Evolutionary conservation across 371 early-diverging fungal genomes (phyloP).

Genomic region (Zychaea mexicana): DNA sequence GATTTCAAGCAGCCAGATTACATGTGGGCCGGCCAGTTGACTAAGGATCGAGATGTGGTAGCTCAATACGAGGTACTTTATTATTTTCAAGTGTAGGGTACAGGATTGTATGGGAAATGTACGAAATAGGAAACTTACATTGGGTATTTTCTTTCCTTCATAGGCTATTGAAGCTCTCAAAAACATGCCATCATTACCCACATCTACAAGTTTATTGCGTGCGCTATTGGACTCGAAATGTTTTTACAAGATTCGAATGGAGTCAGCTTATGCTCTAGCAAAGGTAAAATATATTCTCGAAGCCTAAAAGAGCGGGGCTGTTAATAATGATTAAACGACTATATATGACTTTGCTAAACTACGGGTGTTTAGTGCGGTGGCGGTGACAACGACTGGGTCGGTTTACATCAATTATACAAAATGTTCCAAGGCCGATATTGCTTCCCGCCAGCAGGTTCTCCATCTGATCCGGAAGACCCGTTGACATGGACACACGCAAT

Average conservation of each 20-base stretch:
- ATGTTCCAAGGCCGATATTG: slow-evolving; percentile 82
- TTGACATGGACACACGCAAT: slow-evolving; percentile 57
- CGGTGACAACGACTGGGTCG: slow-evolving; percentile 64
- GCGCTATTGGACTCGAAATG: slow-evolving; percentile 82
- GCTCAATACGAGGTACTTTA: slow-evolving; percentile 84
- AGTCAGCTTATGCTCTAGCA: slow-evolving; percentile 88
- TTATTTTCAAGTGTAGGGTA: background rate
- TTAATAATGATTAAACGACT: too few relatives aligned
- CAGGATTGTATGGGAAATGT: background rate
- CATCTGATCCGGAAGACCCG: slow-evolving; percentile 32
- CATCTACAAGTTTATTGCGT: slow-evolving; percentile 75
- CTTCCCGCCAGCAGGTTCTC: slow-evolving; percentile 30
- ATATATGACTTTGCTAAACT: too few relatives aligned
- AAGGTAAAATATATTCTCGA: too few relatives aligned
- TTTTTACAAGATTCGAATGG: slow-evolving; percentile 93
- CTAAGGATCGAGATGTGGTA: slow-evolving; percentile 92
- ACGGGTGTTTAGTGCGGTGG: slow-evolving; percentile 53
- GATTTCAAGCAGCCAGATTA: slow-evolving; percentile 93
- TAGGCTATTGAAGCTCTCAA: slow-evolving; percentile 69
- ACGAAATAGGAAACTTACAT: background rate
- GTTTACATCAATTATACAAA: slow-evolving; percentile 74
- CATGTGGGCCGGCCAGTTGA: slow-evolving; percentile 96
- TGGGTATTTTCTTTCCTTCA: background rate
- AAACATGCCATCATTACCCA: slow-evolving; percentile 66
- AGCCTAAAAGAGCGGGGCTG: too few relatives aligned